Evolutionary conservation across 1,284 basidiomycete genomes (phyloP).

Genomic region (Bothia castanella): DNA sequence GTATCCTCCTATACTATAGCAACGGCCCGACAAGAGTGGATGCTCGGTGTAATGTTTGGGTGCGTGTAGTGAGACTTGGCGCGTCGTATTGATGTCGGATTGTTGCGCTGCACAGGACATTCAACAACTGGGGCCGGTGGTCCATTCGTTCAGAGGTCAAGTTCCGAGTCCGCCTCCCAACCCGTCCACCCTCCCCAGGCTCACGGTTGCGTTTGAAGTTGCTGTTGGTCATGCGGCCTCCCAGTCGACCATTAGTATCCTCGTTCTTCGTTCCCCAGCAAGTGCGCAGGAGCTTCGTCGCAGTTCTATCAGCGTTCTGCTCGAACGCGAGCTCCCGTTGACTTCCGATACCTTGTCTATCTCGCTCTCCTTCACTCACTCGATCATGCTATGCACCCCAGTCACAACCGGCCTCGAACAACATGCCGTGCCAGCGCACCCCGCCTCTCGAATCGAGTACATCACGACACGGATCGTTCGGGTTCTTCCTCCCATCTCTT

Average conservation of each 20-base stretch:
- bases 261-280: slow-evolving; percentile 16
- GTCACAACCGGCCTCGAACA: slow-evolving; percentile 5
- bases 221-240: not conserved
- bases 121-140: slow-evolving; percentile 14
- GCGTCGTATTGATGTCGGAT: not conserved
- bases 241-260: slow-evolving; percentile 6
- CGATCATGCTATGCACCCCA: slow-evolving; percentile 20
- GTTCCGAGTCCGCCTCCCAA: slow-evolving; percentile 10
- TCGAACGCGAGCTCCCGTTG: slow-evolving; percentile 20
- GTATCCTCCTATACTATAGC: slow-evolving; percentile 17
- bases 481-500: slow-evolving; percentile 12
- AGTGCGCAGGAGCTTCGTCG: slow-evolving; percentile 4
- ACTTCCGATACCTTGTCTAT: slow-evolving; percentile 22
- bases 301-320: slow-evolving; percentile 10
- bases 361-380: slow-evolving; percentile 25
- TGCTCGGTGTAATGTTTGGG: slow-evolving; percentile 18
- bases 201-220: slow-evolving; percentile 25
- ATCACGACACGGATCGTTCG: slow-evolving; percentile 25
- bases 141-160: slow-evolving; percentile 14
- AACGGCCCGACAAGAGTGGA: slow-evolving; percentile 4
- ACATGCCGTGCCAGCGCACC: slow-evolving; percentile 6
- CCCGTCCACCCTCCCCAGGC: slow-evolving; percentile 17
- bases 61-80: slow-evolving; percentile 1
- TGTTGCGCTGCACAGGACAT: slow-evolving; percentile 13
- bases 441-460: slow-evolving; percentile 18